phyloP scores from a whole-genome alignment of 192 early-diverging fungal genomes.

The Backusella psychrophila region DNA sequence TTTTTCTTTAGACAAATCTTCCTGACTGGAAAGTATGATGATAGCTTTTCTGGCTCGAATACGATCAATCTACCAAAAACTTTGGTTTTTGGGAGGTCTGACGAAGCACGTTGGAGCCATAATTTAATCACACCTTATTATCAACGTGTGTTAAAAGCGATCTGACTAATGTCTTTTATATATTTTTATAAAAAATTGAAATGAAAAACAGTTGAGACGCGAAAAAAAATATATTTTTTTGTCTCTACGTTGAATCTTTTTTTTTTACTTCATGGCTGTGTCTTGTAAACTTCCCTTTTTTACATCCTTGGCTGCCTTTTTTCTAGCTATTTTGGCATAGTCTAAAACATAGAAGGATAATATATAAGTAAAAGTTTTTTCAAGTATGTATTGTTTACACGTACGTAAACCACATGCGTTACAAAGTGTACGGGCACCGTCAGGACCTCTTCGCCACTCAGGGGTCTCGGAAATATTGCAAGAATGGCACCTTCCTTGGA shows the following conservation, averaged over 20 bases:
- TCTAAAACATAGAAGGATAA: not conserved
- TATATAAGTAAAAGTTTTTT: not conserved
- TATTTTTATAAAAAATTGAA: not conserved
- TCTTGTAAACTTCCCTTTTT: not conserved
- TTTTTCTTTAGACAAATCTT: slow-evolving; percentile 8
- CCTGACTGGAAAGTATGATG: slow-evolving; percentile 9
- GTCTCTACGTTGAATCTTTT: not conserved
- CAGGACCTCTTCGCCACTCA: slow-evolving; percentile 94
- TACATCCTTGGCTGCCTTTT: not conserved
- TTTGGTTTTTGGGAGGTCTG: slow-evolving; percentile 2
- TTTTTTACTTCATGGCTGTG: slow-evolving; percentile 5
- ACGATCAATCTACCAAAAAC: not conserved
- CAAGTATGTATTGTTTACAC: slow-evolving; percentile 26
- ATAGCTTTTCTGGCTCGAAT: slow-evolving; percentile 2
- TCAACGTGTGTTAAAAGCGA: slow-evolving; percentile 5
- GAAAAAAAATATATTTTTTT: not conserved
- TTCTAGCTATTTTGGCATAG: slow-evolving; percentile 7
- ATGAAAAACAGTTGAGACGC: not conserved
- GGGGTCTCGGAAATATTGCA: slow-evolving; percentile 87
- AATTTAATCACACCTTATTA: not conserved
- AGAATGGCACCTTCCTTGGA: slow-evolving; percentile 31
- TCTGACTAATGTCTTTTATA: not conserved
- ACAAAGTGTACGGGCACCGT: slow-evolving; percentile 87
- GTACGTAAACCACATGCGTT: slow-evolving; percentile 90
- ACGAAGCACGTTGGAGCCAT: not conserved